Conservation (phyloP, 352 stramenopile genomes). For the Albugo candida region DNA sequence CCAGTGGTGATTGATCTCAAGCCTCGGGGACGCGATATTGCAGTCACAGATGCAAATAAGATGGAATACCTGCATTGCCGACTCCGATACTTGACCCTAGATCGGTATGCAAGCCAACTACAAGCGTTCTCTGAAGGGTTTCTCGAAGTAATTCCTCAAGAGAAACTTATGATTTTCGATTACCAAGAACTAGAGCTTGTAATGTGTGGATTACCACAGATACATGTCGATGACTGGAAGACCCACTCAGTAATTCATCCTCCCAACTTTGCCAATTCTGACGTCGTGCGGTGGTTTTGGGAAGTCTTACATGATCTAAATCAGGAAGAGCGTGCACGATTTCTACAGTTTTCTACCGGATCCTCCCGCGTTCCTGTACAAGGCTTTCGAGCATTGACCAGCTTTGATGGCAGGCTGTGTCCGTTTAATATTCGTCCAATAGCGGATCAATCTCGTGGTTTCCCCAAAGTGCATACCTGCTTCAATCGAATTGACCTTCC, state of each 20-base stretch:
- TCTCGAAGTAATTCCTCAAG: constrained; percentile 93
- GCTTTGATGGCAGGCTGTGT: constrained; percentile 67
- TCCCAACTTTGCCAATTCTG: constrained; percentile 22
- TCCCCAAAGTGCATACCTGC: constrained; percentile 64
- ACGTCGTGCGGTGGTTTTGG: constrained; percentile 61
- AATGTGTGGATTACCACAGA: constrained; percentile 59
- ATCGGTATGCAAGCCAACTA: constrained; percentile 82
- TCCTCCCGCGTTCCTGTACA: constrained; percentile 72
- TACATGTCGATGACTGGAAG: constrained; percentile 82
- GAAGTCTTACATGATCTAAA: constrained; percentile 29
- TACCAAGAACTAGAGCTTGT: constrained; percentile 91
- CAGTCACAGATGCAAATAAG: constrained; percentile 91
- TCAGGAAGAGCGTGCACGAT: constrained; percentile 54
- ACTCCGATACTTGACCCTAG: constrained; percentile 91
- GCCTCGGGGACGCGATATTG: constrained; percentile 25
- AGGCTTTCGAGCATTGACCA: constrained; percentile 63
- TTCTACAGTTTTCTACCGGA: constrained; percentile 75
- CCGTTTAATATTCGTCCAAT: constrained; percentile 43
- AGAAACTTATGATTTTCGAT: constrained; percentile 94
- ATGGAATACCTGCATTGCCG: constrained; percentile 85
- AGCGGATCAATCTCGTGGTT: constrained; percentile 32
- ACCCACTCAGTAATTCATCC: constrained; percentile 39
- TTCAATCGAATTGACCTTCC: constrained; percentile 72
- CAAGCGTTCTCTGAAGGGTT: constrained; percentile 79
- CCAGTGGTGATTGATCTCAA: constrained; percentile 47